These are phyloP conservation scores for Platismatia glauca DNA, from an alignment of 495 filamentous ascomycete genomes.

Conservation along the genomic window DNA sequence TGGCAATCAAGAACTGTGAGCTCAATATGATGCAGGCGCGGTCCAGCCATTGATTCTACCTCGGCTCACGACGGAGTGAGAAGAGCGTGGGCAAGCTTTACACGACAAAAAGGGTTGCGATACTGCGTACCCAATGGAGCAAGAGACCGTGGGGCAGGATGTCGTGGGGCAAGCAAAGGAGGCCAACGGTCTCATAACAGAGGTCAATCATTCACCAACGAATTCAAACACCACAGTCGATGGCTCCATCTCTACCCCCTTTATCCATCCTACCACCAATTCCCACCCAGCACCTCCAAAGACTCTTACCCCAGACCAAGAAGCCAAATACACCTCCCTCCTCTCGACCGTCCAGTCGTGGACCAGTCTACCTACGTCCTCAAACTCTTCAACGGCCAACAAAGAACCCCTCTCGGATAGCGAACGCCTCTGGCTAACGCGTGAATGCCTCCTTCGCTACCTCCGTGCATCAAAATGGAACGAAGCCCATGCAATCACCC, in stretches of 20 bases:
- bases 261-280: conserved; percentile 49
- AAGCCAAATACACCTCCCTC: conserved; percentile 69
- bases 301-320: conserved; percentile 64
- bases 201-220: background rate
- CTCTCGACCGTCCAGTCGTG: conserved; percentile 58
- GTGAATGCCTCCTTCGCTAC: conserved; percentile 86
- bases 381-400: conserved; percentile 45
- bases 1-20: background rate
- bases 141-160: background rate
- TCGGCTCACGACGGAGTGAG: background rate
- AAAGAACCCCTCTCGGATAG: conserved; percentile 59
- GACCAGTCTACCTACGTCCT: conserved; percentile 57
- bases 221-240: conserved; percentile 14
- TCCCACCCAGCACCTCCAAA: conserved; percentile 45
- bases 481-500: conserved; percentile 60
- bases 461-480: conserved; percentile 91
- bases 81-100: background rate
- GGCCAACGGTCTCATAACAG: background rate
- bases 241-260: conserved; percentile 44
- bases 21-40: background rate
- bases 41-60: background rate
- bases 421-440: conserved; percentile 83
- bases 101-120: no score
- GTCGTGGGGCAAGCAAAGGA: background rate
- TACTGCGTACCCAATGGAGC: background rate